Evolutionary conservation across 2,329 filamentous ascomycete species (phyloP), one percentile per base, ranked within the genome.

Genomic region (Chaetomiaceae sp.): DNA sequence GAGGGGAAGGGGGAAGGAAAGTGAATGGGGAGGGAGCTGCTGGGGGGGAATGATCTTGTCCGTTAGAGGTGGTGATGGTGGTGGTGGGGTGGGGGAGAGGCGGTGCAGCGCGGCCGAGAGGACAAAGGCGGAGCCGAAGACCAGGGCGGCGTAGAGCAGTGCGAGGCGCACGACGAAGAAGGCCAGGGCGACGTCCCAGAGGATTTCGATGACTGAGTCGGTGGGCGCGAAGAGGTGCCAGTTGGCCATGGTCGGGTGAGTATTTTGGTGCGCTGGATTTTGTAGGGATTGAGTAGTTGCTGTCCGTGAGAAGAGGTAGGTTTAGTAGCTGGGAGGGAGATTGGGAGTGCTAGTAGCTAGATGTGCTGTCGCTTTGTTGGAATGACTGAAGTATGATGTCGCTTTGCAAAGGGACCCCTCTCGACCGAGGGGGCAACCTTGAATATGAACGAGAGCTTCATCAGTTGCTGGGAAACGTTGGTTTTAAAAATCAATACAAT

Each of bases 151-250:
- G 48, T 68, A 66, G 40, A 58, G 47, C 37, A 62, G 53, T 20
- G 59, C 60, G 34, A 64, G 55, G 41, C 61, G 57, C 40, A 64
- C 30, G 53, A 65, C 54, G 56, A 65, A 67, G 45, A 65, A 57
- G 29, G 59, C 58, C 11, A 68, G 56, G 33, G 63, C 60, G 15
- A 67, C 52, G 53, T 67, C 62, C 64, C 65, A 68, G 44, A 68
- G 58, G 40, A 67, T 41, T 32, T 66, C 62, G 42, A 68, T 59
- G 27, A 66, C 59, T 6, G 62, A 60, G 44, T 64, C n/a, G 17
- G 58, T 60, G 6, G 63, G 63, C 35, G 63, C 55, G 44, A 65
- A 63, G 33, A 62, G 48, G 37, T 56, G 15, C 8, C 11, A 20
- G 19, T 22, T 27, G 17, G 29, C 1, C 30, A 41, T 38, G 17